Conservation (phyloP, 2,329 filamentous ascomycete species). For the Trichoderma brevicompactum region DNA sequence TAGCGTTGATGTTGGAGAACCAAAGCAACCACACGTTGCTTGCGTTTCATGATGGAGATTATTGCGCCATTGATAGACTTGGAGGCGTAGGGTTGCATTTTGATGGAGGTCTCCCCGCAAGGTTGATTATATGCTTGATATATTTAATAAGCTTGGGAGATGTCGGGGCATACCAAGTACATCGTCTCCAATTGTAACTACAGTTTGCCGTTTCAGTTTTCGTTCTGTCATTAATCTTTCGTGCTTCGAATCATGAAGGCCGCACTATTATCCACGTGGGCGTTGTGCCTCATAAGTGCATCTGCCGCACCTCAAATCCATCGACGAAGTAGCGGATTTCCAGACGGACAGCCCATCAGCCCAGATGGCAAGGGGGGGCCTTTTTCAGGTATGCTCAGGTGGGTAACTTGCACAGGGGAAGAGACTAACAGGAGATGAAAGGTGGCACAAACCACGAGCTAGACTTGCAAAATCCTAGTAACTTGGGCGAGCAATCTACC, state of each 20-base stretch:
- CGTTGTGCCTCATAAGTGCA: slow-evolving; percentile 28
- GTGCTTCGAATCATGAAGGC: slow-evolving; percentile 29
- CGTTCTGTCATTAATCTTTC: background rate
- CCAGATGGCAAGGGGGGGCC: slow-evolving; percentile 61
- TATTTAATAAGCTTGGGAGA: background rate
- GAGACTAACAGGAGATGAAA: slow-evolving; percentile 37
- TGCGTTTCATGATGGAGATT: background rate
- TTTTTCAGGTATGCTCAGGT: slow-evolving; percentile 54
- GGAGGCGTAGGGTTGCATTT: slow-evolving; percentile 4
- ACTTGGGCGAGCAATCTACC: slow-evolving; percentile 64
- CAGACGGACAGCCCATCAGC: slow-evolving; percentile 60
- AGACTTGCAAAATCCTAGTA: slow-evolving; percentile 66
- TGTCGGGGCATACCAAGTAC: background rate
- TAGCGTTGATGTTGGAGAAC: slow-evolving; percentile 24
- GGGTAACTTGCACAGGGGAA: background rate
- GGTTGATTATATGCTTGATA: slow-evolving; percentile 14
- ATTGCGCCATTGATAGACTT: background rate
- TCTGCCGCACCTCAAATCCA: slow-evolving; percentile 33
- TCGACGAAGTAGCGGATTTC: slow-evolving; percentile 44
- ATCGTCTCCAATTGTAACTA: background rate
- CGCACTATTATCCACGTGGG: slow-evolving; percentile 18
- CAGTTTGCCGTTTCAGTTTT: background rate
- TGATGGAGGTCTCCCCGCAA: background rate
- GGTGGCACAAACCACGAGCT: slow-evolving; percentile 66
- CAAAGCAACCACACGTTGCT: background rate